phyloP scores from a whole-genome alignment of 1,284 basidiomycete species.

The Moesziomyces sp. region DNA sequence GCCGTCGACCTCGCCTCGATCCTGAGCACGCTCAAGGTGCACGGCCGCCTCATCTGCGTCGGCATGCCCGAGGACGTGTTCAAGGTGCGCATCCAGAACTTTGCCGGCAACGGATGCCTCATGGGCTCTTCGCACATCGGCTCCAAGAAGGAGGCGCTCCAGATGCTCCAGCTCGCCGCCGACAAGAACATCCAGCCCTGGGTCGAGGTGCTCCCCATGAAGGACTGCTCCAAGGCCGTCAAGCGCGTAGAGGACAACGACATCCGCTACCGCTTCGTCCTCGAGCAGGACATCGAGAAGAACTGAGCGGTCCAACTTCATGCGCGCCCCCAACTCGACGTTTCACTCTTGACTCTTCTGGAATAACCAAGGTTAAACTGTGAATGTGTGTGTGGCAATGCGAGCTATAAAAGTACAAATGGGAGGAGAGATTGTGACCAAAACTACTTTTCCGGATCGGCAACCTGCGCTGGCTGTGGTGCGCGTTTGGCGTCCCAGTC shows the following conservation, averaged over 20 bases:
- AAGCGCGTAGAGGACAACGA: slow-evolving; percentile 73
- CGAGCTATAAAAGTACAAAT: slow-evolving; percentile 1
- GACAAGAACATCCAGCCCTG: slow-evolving; percentile 66
- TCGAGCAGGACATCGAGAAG: slow-evolving; percentile 56
- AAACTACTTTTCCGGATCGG: slow-evolving; percentile 26
- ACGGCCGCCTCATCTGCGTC: slow-evolving; percentile 73
- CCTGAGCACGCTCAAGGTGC: slow-evolving; percentile 72
- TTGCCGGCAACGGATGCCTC: slow-evolving; percentile 68
- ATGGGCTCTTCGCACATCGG: slow-evolving; percentile 74
- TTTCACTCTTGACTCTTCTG: neutral
- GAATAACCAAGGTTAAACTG: neutral
- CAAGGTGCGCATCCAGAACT: slow-evolving; percentile 67
- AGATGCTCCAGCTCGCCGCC: slow-evolving; percentile 65
- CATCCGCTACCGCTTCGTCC: slow-evolving; percentile 64
- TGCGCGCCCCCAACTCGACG: no score
- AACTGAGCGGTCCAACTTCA: slow-evolving; percentile 3
- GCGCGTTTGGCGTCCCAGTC: slow-evolving; percentile 6
- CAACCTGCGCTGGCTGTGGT: neutral
- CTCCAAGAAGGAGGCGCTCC: slow-evolving; percentile 74
- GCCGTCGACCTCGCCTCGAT: slow-evolving; percentile 70
- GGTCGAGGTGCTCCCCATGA: slow-evolving; percentile 74
- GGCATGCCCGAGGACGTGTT: slow-evolving; percentile 72
- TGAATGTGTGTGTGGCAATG: neutral
- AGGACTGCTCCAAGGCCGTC: slow-evolving; percentile 73
- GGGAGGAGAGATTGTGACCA: neutral